Conservation (phyloP, 768 basidiomycete genomes). For the Serendipita sp. region DNA sequence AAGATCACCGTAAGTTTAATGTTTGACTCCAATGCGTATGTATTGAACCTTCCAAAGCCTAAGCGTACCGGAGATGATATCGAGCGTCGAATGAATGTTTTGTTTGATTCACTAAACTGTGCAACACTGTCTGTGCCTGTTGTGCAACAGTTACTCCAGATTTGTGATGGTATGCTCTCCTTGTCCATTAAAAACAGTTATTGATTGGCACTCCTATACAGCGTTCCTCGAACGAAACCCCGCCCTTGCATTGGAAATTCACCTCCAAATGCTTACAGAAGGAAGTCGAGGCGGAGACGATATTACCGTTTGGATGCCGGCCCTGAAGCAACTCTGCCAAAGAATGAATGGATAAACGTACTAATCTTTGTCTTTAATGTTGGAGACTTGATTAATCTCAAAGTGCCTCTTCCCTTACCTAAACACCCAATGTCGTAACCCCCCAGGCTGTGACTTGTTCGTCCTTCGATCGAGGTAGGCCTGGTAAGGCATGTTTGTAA, state of each 20-base stretch:
- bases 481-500: too few relatives aligned
- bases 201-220: not conserved
- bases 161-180: not conserved
- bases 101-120: constrained; percentile 89
- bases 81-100: constrained; percentile 64
- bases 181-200: not conserved
- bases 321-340: constrained; percentile 3
- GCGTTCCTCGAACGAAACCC: not conserved
- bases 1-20: constrained; percentile 49
- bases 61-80: constrained; percentile 74
- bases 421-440: too few relatives aligned
- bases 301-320: constrained; percentile 4
- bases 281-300: not conserved
- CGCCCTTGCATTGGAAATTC: not conserved
- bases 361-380: too few relatives aligned
- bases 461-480: too few relatives aligned
- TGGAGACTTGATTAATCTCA: too few relatives aligned
- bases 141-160: constrained; percentile 41
- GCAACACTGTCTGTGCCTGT: constrained; percentile 58
- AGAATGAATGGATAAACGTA: not conserved
- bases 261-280: constrained; percentile 4
- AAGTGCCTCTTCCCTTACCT: too few relatives aligned
- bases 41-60: constrained; percentile 43
- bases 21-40: not conserved
- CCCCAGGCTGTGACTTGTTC: too few relatives aligned